Evolutionary conservation across 1,139 yeast species (phyloP).

Genomic region (Chernovozyma sophiae-reginae): DNA sequence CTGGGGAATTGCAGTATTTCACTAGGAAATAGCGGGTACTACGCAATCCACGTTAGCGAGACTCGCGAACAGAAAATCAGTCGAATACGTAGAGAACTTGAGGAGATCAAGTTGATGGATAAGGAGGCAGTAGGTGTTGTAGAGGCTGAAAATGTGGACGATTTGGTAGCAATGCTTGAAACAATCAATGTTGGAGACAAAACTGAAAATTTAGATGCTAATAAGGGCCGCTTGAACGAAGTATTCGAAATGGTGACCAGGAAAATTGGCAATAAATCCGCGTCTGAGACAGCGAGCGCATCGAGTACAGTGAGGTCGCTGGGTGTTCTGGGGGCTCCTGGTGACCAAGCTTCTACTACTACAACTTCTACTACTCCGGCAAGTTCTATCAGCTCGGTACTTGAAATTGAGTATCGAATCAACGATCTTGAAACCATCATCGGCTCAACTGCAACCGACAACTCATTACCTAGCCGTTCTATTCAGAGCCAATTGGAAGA

Average conservation of each 20-base stretch:
- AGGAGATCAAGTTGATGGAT: constrained; percentile 24
- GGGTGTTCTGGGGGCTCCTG: not conserved
- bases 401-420: constrained; percentile 23
- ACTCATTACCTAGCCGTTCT: no score
- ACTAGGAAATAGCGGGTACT: constrained; percentile 25
- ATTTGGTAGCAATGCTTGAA: not conserved
- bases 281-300: not conserved
- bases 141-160: constrained; percentile 5
- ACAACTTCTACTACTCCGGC: not conserved
- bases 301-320: not conserved
- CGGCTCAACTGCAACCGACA: constrained; percentile 11
- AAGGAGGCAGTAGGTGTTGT: constrained; percentile 5
- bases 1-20: constrained; percentile 28
- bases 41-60: constrained; percentile 25
- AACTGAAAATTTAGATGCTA: not conserved
- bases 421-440: constrained; percentile 18
- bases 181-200: not conserved
- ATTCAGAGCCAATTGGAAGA: constrained; percentile 27
- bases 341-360: not conserved
- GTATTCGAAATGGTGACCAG: not conserved
- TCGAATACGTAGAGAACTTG: constrained; percentile 43
- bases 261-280: not conserved
- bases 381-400: not conserved
- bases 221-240: not conserved
- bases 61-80: constrained; percentile 40